Percentiles rank a stretch among this genome's conserved stretches.
Conservation (phyloP, 1,284 basidiomycete genomes). For the Hemileia vastatrix region DNA sequence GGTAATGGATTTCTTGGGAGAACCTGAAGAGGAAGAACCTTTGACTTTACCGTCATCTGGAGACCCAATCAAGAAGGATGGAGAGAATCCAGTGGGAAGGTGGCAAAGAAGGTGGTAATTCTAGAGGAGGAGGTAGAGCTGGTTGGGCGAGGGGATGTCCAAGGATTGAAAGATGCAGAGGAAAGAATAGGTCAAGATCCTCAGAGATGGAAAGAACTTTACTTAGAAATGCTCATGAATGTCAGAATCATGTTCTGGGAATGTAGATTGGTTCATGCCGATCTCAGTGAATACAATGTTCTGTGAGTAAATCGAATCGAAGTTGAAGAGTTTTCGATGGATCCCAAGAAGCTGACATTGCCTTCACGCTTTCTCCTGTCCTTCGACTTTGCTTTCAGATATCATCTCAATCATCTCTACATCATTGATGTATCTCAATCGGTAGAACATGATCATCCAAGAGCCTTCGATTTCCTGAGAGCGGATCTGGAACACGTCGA, state of each 20-base stretch:
- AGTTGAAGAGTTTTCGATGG: not conserved
- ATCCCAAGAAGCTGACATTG: not conserved
- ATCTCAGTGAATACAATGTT: slow-evolving; percentile 97
- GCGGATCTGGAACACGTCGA: slow-evolving; percentile 86
- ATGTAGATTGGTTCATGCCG: slow-evolving; percentile 92
- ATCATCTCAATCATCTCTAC: slow-evolving; percentile 60
- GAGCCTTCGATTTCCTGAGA: slow-evolving; percentile 89
- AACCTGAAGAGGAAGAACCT: slow-evolving; percentile 43
- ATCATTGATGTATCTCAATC: slow-evolving; percentile 99
- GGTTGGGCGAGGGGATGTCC: slow-evolving; percentile 44
- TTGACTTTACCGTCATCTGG: not conserved
- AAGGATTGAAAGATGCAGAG: slow-evolving; percentile 39
- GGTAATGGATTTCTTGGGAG: slow-evolving; percentile 87
- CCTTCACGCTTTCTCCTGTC: not conserved
- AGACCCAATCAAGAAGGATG: not conserved
- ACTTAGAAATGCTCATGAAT: slow-evolving; percentile 67
- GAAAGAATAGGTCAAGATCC: slow-evolving; percentile 29
- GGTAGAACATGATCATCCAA: slow-evolving; percentile 95
- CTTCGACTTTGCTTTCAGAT: slow-evolving; percentile 38
- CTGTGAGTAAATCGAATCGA: slow-evolving; percentile 54
- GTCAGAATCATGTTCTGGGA: slow-evolving; percentile 76
- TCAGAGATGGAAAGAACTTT: slow-evolving; percentile 52
- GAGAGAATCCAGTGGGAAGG: not conserved
- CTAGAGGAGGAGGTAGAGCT: slow-evolving; percentile 64
- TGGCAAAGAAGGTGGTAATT: slow-evolving; percentile 21